Percentiles rank a stretch among this genome's conserved stretches.
phyloP scores from a whole-genome alignment of 495 filamentous ascomycete species.

The Aspergillus kassunensis region DNA sequence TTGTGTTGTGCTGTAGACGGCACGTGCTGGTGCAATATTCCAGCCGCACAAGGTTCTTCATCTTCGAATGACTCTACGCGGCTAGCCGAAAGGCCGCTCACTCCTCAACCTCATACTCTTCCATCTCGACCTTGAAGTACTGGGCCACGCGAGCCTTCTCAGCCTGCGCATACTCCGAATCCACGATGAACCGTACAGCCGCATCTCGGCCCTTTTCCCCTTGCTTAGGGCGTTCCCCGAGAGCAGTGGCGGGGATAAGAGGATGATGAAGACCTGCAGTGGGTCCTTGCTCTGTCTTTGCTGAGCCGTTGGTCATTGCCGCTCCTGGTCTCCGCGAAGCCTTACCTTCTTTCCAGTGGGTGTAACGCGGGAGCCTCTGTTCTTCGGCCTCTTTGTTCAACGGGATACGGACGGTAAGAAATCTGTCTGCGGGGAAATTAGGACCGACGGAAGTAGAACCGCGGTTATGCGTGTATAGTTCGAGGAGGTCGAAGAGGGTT shows the following conservation, averaged over 20 bases:
- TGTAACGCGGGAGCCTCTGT: slow-evolving; percentile 52
- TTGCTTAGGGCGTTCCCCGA: slow-evolving; percentile 42
- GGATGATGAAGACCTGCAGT: slow-evolving; percentile 8
- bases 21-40: too few relatives aligned
- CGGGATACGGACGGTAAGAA: slow-evolving; percentile 78
- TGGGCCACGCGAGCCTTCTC: slow-evolving; percentile 65
- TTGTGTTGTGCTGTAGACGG: too few relatives aligned
- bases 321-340: not conserved
- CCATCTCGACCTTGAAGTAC: slow-evolving; percentile 71
- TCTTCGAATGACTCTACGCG: too few relatives aligned
- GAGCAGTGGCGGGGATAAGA: slow-evolving; percentile 37
- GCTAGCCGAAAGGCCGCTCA: too few relatives aligned
- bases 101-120: slow-evolving; percentile 54
- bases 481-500: slow-evolving; percentile 79
- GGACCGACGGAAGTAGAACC: slow-evolving; percentile 68
- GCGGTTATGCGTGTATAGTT: slow-evolving; percentile 81
- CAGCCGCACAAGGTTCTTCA: too few relatives aligned
- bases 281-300: slow-evolving; percentile 2
- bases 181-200: slow-evolving; percentile 88
- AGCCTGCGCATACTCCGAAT: slow-evolving; percentile 65
- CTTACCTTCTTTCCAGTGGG: slow-evolving; percentile 27
- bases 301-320: slow-evolving; percentile 1
- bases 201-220: slow-evolving; percentile 61
- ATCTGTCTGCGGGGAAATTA: slow-evolving; percentile 63
- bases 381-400: slow-evolving; percentile 71